phyloP scores from a whole-genome alignment of 2,329 filamentous ascomycete genomes.

The Cladosporium velox region DNA sequence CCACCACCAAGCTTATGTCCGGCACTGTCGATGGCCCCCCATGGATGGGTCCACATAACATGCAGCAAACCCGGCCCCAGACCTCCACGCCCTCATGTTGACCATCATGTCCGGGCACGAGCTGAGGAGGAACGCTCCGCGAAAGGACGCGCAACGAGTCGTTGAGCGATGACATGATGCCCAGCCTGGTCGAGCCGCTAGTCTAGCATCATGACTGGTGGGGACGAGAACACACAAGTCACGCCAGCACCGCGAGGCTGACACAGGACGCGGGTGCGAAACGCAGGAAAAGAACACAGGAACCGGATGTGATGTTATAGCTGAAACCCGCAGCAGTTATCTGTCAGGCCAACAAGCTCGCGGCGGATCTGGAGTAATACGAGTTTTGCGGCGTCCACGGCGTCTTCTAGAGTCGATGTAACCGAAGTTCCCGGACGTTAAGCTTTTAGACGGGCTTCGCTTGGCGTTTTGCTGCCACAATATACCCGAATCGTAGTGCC shows the following conservation, averaged over 20 bases:
- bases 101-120: neutral
- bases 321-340: neutral
- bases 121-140: neutral
- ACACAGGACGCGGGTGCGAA: neutral
- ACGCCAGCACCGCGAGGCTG: neutral
- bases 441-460: neutral
- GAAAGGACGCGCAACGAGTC: constrained; percentile 1
- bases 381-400: neutral
- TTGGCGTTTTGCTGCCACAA: neutral
- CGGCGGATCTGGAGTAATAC: neutral
- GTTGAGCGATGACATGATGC: constrained; percentile 6
- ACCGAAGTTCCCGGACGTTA: neutral
- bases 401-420: neutral
- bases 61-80: neutral
- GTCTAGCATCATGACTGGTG: constrained; percentile 10
- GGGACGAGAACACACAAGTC: neutral
- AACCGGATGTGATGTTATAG: neutral
- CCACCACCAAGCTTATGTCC: neutral
- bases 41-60: neutral
- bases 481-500: neutral
- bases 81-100: neutral
- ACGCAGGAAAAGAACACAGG: neutral
- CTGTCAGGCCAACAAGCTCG: neutral
- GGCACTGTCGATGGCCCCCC: neutral
- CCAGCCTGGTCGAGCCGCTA: constrained; percentile 7